phyloP scores from a whole-genome alignment of 805 yeast species.

The Kuraishia molischiana region DNA sequence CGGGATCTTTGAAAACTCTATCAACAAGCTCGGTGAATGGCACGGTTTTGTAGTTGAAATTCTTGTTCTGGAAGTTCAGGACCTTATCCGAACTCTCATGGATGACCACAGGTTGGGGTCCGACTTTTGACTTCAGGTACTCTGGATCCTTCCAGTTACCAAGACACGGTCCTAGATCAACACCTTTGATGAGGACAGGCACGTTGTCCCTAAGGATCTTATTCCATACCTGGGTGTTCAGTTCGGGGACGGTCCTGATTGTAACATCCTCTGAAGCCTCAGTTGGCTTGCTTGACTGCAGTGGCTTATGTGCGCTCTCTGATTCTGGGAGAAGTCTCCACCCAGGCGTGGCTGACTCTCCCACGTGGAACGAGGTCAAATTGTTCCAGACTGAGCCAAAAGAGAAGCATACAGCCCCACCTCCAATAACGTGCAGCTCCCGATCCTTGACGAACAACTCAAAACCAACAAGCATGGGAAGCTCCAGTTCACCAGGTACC shows the following conservation, averaged over 20 bases:
- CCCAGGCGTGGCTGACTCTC: too few species aligned
- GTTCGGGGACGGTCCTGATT: not conserved
- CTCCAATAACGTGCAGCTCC: constrained; percentile 31
- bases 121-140: constrained; percentile 17
- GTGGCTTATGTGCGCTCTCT: too few species aligned
- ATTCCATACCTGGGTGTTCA: constrained; percentile 4
- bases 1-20: constrained; percentile 7
- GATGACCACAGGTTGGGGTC: constrained; percentile 14
- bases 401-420: constrained; percentile 79
- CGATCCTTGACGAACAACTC: constrained; percentile 16
- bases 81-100: constrained; percentile 11
- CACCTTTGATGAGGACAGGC: constrained; percentile 16
- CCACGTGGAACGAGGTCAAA: not conserved
- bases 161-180: constrained; percentile 17
- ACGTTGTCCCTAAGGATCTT: constrained; percentile 2
- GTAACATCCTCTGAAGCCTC: not conserved
- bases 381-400: constrained; percentile 56
- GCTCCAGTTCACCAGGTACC: constrained; percentile 18
- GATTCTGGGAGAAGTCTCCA: too few species aligned
- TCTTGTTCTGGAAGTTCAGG: constrained; percentile 20
- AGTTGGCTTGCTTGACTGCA: too few species aligned
- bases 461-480: constrained; percentile 47
- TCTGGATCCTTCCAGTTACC: constrained; percentile 17
- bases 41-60: constrained; percentile 18
- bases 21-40: constrained; percentile 17